Evolutionary conservation across 1,284 basidiomycete genomes (phyloP), one percentile per base, ranked within the genome.

Genomic region (Papiliotrema flavescens): DNA sequence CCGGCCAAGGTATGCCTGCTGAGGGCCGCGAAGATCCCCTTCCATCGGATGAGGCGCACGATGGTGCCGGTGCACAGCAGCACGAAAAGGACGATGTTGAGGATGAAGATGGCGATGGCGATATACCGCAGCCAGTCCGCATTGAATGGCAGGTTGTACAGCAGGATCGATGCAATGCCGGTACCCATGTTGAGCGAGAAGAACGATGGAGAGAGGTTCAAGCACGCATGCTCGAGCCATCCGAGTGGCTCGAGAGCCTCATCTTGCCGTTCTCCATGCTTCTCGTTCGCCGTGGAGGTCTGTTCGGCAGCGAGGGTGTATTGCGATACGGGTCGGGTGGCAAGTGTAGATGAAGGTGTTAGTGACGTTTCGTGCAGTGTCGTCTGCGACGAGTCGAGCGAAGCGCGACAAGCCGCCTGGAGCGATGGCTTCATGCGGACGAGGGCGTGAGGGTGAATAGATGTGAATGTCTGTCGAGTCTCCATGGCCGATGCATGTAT

Each of bases 1-100:
- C 85, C 84, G 50, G 85, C 83, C 0, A 79, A 76, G 3, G 85
- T 83, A 66, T 90, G 83, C 17, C 71, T 76, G 22, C 86, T 65
- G 74, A 85, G 82, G 4, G 80, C 70, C 9, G 41, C 55, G 80
- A 86, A 86, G 34, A 84, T 71, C 15, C 81, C 77, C 1, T 83
- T 83, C 70, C 82, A 86, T 43, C 81, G 61, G 28, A 76, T 65
- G 70, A 85, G 88, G 32, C 87, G 81, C 1, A 63, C 54, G 9
- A 80, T 58, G 20, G 80, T 80, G 28, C 81, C 68, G 15, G 63
- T 55, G 2, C 78, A 75, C 65, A 89, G 84, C 22, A 83, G 47
- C n/a, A 80, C 52, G 65, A 89, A 89, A 13, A 89, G 73, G 8
- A 78, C 58, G 20, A 88, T 69, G 66, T 89, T 86, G 53, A 89